A percentile compares a stretch with the other conserved stretches of the same genome.
These are phyloP conservation scores for Teunomyces panamensis DNA, from an alignment of 805 yeast genomes.

Conservation along the genomic window DNA sequence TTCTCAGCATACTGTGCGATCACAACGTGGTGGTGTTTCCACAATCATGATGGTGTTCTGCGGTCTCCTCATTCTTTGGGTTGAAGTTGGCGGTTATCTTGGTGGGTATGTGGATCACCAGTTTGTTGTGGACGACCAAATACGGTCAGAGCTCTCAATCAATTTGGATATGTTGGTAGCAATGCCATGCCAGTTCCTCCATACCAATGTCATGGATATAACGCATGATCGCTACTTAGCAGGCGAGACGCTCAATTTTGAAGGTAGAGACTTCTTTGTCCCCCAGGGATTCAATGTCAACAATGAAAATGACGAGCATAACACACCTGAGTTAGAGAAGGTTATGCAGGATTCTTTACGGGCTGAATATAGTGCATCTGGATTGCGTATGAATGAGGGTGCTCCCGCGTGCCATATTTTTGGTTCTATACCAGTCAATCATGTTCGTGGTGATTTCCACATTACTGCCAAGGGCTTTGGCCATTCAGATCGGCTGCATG, in stretches of 20 bases:
- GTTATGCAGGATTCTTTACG: slow-evolving; percentile 62
- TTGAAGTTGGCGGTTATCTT: slow-evolving; percentile 78
- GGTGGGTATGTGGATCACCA: slow-evolving; percentile 81
- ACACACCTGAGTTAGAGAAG: slow-evolving; percentile 63
- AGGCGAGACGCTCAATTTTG: slow-evolving; percentile 67
- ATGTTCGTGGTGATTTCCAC: slow-evolving; percentile 82
- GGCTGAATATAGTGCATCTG: slow-evolving; percentile 56
- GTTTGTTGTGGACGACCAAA: slow-evolving; percentile 65
- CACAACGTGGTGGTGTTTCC: slow-evolving; percentile 73
- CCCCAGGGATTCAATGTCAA: slow-evolving; percentile 51
- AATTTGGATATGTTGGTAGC: slow-evolving; percentile 79
- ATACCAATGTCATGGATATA: slow-evolving; percentile 72
- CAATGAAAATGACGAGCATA: slow-evolving; percentile 43
- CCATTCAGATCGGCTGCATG: slow-evolving; percentile 47
- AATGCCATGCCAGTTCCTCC: slow-evolving; percentile 77
- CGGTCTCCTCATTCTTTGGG: slow-evolving; percentile 71
- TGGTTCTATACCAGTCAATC: slow-evolving; percentile 80
- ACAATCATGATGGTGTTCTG: slow-evolving; percentile 62
- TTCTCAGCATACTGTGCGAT: slow-evolving; percentile 61
- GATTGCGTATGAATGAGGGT: slow-evolving; percentile 45
- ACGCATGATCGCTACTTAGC: slow-evolving; percentile 80
- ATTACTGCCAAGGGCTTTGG: slow-evolving; percentile 77
- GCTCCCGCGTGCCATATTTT: slow-evolving; percentile 83
- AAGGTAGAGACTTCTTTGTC: slow-evolving; percentile 57
- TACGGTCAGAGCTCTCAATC: slow-evolving; percentile 58